phyloP scores from a whole-genome alignment of 306 rosid species.

The apple (Malus domestica) region DNA sequence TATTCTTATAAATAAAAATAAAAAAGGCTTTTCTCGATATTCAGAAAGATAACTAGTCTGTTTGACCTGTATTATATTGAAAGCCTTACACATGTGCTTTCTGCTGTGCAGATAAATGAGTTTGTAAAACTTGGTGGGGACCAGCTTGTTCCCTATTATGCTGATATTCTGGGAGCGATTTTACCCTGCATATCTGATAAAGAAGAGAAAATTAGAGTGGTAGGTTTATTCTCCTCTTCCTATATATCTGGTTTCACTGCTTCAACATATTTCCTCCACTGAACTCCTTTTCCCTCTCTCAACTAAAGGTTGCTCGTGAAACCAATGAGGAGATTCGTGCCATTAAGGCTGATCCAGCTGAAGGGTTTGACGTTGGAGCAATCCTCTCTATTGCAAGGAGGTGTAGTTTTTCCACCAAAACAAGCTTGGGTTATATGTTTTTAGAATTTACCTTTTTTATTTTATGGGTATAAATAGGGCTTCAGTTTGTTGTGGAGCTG shows the following conservation, averaged over 20 bases:
- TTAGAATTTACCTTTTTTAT: conserved; percentile 15
- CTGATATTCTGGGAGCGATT: conserved; percentile 93
- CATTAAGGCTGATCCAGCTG: conserved; percentile 71
- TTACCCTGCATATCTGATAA: conserved; percentile 97
- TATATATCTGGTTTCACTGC: not conserved
- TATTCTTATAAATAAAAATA: not conserved
- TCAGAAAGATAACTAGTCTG: not conserved
- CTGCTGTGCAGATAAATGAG: conserved; percentile 65
- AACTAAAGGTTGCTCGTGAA: conserved; percentile 82
- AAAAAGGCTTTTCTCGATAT: not conserved
- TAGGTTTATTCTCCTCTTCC: conserved; percentile 25
- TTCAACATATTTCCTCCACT: not conserved
- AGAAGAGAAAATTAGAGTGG: conserved; percentile 99
- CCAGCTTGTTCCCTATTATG: conserved; percentile 94
- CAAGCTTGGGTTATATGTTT: conserved; percentile 23
- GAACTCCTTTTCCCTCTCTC: not conserved
- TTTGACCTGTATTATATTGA: not conserved
- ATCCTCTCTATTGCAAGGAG: conserved; percentile 83
- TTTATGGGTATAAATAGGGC: not conserved
- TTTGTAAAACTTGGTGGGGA: conserved; percentile 99
- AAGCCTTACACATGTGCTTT: conserved; percentile 10
- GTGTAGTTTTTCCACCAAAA: conserved; percentile 35
- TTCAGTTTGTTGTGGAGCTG: conserved; percentile 17
- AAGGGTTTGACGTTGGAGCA: conserved; percentile 80
- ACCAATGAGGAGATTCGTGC: conserved; percentile 95